Evolutionary conservation across 2,329 filamentous ascomycete species (phyloP), one percentile per base, ranked within the genome.

Genomic region (Claviceps lovelessii): DNA sequence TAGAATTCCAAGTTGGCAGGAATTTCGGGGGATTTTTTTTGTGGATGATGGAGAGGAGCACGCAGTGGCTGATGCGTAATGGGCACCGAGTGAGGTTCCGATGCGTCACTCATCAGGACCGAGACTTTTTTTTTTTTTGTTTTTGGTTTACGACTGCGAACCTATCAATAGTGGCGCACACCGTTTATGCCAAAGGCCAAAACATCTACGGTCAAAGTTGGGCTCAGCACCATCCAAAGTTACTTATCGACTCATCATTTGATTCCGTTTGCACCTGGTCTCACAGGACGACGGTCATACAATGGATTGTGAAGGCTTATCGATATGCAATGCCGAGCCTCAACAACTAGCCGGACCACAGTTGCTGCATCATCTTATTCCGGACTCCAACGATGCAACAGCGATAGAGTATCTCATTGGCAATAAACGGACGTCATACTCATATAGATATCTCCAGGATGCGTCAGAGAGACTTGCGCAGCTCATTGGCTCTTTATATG

Each of bases 371-470:
- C 68, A 86, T 10, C 75, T 95, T 8, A 78, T 93, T 51, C 68
- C 72, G n/a, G 45, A 59, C 17, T 46, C 68, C 2, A 58, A 55
- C 47, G 58, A 62, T 31, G 46, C 54, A 9, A 55, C 58, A 49
- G 69, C 70, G 11, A 61, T 72, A 51, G 67, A 71, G 47, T 64
- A 68, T 53, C 58, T 68, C 52, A 58, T 59, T 41, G 58, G 58
- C n/a, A 55, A 56, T 23, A 52, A 56, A 39, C 60, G 57, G 35
- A 68, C 67, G 10, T 69, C 64, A 1, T 64, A 87, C 47, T 80
- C 82, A 0, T 94, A 90, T 64, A 55, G 64, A 10, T 68, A 82
- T 46, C 71, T 93, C 28, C 82, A 90, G 63, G 60, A 64, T 33
- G 70, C 75, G 35, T 80, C 85, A 10, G 70, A 79, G 51, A 61